These are phyloP conservation scores for Tolypocladium paradoxum DNA, from an alignment of 2,329 filamentous ascomycete species.

Conservation along the genomic window DNA sequence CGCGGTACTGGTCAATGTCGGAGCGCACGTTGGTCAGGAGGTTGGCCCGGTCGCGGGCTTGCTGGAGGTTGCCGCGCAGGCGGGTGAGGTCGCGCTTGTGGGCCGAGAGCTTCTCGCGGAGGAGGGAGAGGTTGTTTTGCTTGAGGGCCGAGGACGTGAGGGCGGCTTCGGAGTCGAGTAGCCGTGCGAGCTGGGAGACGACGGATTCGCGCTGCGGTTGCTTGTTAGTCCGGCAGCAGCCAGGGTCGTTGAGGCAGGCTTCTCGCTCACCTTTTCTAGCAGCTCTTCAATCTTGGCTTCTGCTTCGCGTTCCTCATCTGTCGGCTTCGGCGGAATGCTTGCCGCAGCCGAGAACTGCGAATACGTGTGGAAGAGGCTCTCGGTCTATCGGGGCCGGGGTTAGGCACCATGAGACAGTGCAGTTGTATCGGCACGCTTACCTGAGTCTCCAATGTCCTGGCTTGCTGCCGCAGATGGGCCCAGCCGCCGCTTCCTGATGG, in stretches of 20 bases:
- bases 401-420: not conserved
- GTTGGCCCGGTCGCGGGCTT: conserved; percentile 78
- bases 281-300: conserved; percentile 78
- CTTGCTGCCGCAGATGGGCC: conserved; percentile 90
- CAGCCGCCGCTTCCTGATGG: conserved; percentile 57
- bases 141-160: conserved; percentile 89
- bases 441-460: conserved; percentile 79
- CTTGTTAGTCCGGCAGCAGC: conserved; percentile 4
- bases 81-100: conserved; percentile 75
- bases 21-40: conserved; percentile 82
- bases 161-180: conserved; percentile 85
- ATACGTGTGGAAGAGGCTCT: conserved; percentile 73
- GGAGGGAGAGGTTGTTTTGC: conserved; percentile 86
- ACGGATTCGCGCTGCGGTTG: conserved; percentile 61
- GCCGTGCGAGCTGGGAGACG: conserved; percentile 70
- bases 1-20: conserved; percentile 84
- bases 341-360: conserved; percentile 79
- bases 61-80: conserved; percentile 60
- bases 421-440: conserved; percentile 35
- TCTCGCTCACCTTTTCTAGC: conserved; percentile 52
- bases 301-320: conserved; percentile 70
- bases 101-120: conserved; percentile 80
- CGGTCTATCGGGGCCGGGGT: conserved; percentile 52
- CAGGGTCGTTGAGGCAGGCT: not conserved
- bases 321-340: conserved; percentile 71